A percentile compares a stretch with the other conserved stretches of the same genome.
Conservation (phyloP, 2,329 filamentous ascomycete species). For the Apiospora saccharicola region DNA sequence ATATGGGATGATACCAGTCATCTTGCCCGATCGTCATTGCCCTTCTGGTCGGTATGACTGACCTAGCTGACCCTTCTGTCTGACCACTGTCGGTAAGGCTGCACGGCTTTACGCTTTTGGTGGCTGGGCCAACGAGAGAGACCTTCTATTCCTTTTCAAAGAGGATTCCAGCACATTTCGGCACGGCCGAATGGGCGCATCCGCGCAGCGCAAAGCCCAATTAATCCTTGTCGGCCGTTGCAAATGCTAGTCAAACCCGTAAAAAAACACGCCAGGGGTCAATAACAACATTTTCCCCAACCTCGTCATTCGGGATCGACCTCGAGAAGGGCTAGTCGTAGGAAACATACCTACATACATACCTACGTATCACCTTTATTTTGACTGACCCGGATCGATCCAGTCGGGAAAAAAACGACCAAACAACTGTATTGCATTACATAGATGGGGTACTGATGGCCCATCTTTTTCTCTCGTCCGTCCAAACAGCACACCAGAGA, state of each 20-base stretch:
- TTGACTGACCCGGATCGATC: neutral
- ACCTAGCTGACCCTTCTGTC: too few relatives aligned
- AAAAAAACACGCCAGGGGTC: neutral
- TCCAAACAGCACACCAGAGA: neutral
- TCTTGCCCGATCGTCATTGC: constrained; percentile 5
- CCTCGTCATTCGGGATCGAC: neutral
- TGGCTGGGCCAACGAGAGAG: constrained; percentile 18
- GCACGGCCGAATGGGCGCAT: constrained; percentile 15
- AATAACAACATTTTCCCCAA: neutral
- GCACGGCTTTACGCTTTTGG: neutral
- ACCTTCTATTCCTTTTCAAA: too few relatives aligned
- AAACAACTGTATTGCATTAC: neutral
- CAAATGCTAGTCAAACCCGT: constrained; percentile 16
- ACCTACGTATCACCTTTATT: neutral
- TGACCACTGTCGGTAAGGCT: constrained; percentile 1
- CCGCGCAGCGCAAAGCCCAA: neutral
- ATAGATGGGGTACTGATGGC: neutral
- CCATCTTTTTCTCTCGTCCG: neutral
- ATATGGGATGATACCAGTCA: neutral
- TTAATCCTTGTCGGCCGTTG: constrained; percentile 6
- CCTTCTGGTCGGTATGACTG: neutral
- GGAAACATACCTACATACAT: neutral
- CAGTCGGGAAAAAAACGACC: neutral
- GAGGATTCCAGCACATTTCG: constrained; percentile 1
- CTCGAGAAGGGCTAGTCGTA: neutral